These are phyloP conservation scores for Russula griseocarnosa DNA, from an alignment of 768 basidiomycete genomes.

Conservation along the genomic window DNA sequence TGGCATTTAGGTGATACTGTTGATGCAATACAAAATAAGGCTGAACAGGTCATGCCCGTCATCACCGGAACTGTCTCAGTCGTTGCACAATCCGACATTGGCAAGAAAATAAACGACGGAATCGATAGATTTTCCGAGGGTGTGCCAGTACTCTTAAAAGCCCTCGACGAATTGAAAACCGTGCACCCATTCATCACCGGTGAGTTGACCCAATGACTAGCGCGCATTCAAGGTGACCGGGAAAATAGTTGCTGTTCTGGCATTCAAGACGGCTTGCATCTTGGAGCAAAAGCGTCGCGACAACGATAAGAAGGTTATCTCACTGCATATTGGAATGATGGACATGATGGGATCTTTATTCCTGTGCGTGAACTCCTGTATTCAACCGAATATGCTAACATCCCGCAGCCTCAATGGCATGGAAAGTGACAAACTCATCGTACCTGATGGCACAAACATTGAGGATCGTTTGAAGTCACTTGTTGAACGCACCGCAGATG, in stretches of 20 bases:
- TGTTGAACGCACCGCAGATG: conserved; percentile 31
- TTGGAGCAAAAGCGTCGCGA: conserved; percentile 48
- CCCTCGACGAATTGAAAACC: conserved; percentile 32
- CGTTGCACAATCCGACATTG: conserved; percentile 6
- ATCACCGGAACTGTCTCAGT: conserved; percentile 4
- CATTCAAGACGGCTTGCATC: conserved; percentile 48
- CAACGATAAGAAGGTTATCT: conserved; percentile 48
- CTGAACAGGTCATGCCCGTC: not conserved
- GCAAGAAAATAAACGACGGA: conserved; percentile 22
- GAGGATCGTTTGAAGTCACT: conserved; percentile 37
- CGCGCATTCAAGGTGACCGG: not conserved
- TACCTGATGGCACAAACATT: conserved; percentile 37
- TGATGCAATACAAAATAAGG: not conserved
- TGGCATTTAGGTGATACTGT: not conserved
- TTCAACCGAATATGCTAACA: not conserved
- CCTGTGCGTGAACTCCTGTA: conserved; percentile 2
- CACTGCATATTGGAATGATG: conserved; percentile 48
- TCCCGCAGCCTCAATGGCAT: conserved; percentile 34
- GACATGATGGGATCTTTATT: conserved; percentile 40
- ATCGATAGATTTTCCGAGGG: conserved; percentile 31
- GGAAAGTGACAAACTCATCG: conserved; percentile 32
- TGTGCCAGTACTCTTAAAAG: conserved; percentile 32
- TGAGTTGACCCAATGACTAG: conserved; percentile 8
- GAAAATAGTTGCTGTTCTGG: conserved; percentile 43
- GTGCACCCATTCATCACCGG: conserved; percentile 34